Conservation (phyloP, 2,329 filamentous ascomycete species). For the Aspergillus ochraceoroseus region DNA sequence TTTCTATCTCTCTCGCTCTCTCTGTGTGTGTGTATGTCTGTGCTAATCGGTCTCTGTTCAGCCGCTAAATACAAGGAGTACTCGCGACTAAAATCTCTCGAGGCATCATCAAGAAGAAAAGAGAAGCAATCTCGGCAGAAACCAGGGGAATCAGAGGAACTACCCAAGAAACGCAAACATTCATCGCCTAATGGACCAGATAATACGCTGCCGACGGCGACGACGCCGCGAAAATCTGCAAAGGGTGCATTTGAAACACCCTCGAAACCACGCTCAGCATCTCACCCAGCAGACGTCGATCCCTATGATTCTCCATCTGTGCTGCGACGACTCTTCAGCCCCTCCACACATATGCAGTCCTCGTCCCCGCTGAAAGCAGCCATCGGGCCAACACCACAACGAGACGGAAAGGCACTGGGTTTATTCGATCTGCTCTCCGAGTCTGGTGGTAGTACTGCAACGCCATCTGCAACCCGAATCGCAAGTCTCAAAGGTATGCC, state of each 20-base stretch:
- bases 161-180: conserved; percentile 33
- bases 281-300: conserved; percentile 41
- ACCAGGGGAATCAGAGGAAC: conserved; percentile 19
- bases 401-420: conserved; percentile 46
- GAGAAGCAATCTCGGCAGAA: conserved; percentile 18
- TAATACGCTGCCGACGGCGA: conserved; percentile 13
- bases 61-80: conserved; percentile 49
- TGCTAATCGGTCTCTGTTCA: conserved; percentile 16
- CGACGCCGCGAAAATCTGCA: conserved; percentile 37
- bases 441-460: conserved; percentile 36
- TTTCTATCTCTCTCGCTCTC: not conserved
- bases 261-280: conserved; percentile 25
- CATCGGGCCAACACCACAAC: conserved; percentile 48
- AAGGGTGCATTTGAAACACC: conserved; percentile 33
- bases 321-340: conserved; percentile 37
- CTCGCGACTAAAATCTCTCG: conserved; percentile 39
- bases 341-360: conserved; percentile 28
- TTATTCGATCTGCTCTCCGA: conserved; percentile 47
- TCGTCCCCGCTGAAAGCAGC: conserved; percentile 37
- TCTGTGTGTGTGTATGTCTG: too few relatives aligned
- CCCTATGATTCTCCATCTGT: conserved; percentile 44
- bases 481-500: conserved; percentile 26
- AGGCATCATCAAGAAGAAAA: conserved; percentile 22
- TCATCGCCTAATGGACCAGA: conserved; percentile 26
- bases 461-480: conserved; percentile 31